Conservation (phyloP, 306 rosid species). For the Cucumis sativus region DNA sequence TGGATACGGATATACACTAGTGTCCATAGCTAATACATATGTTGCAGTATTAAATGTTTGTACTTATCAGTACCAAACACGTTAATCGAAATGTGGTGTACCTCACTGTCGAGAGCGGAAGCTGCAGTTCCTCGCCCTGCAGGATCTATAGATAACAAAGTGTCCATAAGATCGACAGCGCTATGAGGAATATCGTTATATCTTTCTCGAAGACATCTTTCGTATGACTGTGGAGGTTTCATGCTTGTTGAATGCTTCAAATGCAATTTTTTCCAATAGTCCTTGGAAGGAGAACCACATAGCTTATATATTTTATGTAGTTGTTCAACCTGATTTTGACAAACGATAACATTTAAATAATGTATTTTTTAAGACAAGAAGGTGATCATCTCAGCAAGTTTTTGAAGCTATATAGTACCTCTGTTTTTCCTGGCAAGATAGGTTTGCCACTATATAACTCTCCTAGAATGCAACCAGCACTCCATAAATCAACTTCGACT, state of each 20-base stretch:
- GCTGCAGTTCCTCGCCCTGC: slow-evolving; percentile 61
- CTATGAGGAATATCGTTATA: slow-evolving; percentile 54
- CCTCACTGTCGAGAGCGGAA: slow-evolving; percentile 66
- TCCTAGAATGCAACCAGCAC: slow-evolving; percentile 90
- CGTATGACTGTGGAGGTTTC: slow-evolving; percentile 66
- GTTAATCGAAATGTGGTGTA: neutral
- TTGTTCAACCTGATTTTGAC: slow-evolving; percentile 66
- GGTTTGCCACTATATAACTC: slow-evolving; percentile 81
- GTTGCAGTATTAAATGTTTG: too few species aligned
- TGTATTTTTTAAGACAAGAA: neutral
- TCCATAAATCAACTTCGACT: slow-evolving; percentile 89
- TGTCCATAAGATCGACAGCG: slow-evolving; percentile 57
- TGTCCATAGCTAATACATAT: too few species aligned
- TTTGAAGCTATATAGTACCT: slow-evolving; percentile 30
- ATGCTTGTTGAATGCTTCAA: slow-evolving; percentile 45
- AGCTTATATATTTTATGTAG: slow-evolving; percentile 87
- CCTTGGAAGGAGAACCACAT: slow-evolving; percentile 87
- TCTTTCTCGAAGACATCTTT: slow-evolving; percentile 51
- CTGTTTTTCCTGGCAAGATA: slow-evolving; percentile 89
- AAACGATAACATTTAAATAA: neutral
- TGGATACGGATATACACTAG: too few species aligned
- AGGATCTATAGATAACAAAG: slow-evolving; percentile 72
- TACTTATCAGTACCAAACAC: too few species aligned
- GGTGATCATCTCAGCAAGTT: neutral
- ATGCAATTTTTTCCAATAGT: slow-evolving; percentile 61